Base-by-base conservation (phyloP, 2,329 filamentous ascomycete genomes). In the Fusarium subglutinans region DNA sequence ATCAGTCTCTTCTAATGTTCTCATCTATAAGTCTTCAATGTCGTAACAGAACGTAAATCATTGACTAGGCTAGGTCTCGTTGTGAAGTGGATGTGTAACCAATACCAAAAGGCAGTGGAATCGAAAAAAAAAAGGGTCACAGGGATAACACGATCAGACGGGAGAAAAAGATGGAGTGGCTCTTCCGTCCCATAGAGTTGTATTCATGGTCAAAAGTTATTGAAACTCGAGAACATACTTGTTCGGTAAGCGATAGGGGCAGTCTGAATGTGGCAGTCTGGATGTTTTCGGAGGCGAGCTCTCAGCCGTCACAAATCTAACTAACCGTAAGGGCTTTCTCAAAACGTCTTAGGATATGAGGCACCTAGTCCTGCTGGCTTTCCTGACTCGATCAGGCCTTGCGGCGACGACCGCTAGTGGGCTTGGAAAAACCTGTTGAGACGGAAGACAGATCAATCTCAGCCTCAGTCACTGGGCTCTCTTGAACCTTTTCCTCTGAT, bases 381-480 rank as follows among this genome's bases (percentile, higher is more conserved):
- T 43, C 20, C 41, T n/a, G n/a, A 33, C 26, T 26, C 17, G 20
- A 37, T 79, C 47, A 80, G 47, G 60, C 81, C 78, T 77, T 85
- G 71, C 78, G 81, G 63, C 73, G 79, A 60, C 69, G 80, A 41
- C 73, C 69, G 26, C 63, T 68, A 33, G 60, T 57, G 20, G 65
- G 59, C 45, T 70, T 64, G 10, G 77, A 67, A 11, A 78, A 54
- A 4, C 77, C 80, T 11, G 82, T 81, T 26, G 77, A 78, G n/a
- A 79, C 59, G 37, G 80, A 77, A 4, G 78, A 76, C 26, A 80
- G 38, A 44, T 82, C 77, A n/a, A 80, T 63, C 30, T 82, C 76
- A 18, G 69, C 74, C 59, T 80, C 76, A 12, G 79, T 81, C 57
- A 72, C 69, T 14, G 72, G 38, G 55, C 72, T 58, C 62, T 72